Percentiles rank a stretch among this genome's conserved stretches.
phyloP scores from a whole-genome alignment of 1,139 yeast genomes.

The Hemisphaericaspora xylofermentans region DNA sequence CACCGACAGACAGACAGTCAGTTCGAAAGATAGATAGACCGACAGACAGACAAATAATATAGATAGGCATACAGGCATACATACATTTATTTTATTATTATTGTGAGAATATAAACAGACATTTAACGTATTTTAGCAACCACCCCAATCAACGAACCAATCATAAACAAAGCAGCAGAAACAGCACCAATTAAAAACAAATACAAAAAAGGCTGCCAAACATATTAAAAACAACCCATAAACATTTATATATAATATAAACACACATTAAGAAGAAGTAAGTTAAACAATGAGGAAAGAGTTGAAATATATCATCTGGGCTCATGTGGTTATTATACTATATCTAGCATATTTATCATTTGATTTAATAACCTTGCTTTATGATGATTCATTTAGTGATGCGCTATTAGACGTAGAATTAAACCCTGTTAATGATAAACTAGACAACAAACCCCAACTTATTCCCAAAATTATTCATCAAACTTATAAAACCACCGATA shows the following conservation, averaged over 20 bases:
- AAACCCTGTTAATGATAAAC: conserved; percentile 41
- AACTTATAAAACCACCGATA: conserved; percentile 74
- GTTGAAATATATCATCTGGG: conserved; percentile 56
- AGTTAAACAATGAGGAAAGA: conserved; percentile 50
- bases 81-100: background rate
- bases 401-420: conserved; percentile 62
- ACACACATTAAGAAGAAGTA: background rate
- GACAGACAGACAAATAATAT: background rate
- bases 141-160: no score
- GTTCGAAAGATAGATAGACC: background rate
- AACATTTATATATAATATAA: no score
- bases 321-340: conserved; percentile 54
- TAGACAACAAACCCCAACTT: conserved; percentile 45
- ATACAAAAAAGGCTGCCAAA: no score
- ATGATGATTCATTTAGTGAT: conserved; percentile 69
- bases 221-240: background rate
- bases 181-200: no score
- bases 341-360: conserved; percentile 63
- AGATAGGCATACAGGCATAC: background rate
- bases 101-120: no score
- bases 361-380: conserved; percentile 71
- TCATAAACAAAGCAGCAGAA: no score
- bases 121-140: no score
- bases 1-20: no score
- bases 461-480: conserved; percentile 93